phyloP scores from a whole-genome alignment of 225 moss, liverwort and hornwort species.

The Antitrichia curtipendula region DNA sequence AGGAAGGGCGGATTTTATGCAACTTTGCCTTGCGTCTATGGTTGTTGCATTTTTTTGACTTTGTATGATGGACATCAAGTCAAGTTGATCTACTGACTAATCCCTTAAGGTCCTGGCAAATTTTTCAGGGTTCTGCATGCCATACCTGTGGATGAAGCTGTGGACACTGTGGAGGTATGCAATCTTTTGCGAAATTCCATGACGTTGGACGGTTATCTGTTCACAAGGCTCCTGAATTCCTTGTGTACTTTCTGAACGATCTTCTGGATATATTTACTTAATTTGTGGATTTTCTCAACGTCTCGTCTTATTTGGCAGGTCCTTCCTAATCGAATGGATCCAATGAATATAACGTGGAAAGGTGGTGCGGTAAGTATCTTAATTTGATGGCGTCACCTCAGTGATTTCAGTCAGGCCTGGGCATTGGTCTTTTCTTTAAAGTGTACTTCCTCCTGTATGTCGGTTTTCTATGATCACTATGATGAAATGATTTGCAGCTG shows the following conservation, averaged over 20 bases:
- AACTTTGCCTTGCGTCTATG: not conserved
- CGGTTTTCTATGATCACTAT: not conserved
- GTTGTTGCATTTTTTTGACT: not conserved
- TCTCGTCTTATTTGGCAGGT: conserved; percentile 28
- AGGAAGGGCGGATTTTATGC: not conserved
- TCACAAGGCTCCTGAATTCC: not conserved
- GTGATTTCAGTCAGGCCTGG: not conserved
- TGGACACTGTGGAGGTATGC: conserved; percentile 93
- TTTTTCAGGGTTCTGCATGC: conserved; percentile 68
- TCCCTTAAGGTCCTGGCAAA: not conserved
- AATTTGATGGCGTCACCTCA: not conserved
- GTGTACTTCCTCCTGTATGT: not conserved
- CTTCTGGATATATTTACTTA: not conserved
- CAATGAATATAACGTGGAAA: conserved; percentile 76
- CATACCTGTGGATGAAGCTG: conserved; percentile 89
- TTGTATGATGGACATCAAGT: not conserved
- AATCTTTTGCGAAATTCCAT: not conserved
- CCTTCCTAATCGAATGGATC: conserved; percentile 76
- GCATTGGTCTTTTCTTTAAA: not conserved
- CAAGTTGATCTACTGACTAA: not conserved
- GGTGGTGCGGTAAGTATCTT: conserved; percentile 65
- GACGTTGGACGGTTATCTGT: not conserved
- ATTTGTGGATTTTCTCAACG: not conserved
- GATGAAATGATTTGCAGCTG: not conserved
- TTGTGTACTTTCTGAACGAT: not conserved